phyloP scores from a whole-genome alignment of 305 asterid genomes.

The Solanum hybrid region DNA sequence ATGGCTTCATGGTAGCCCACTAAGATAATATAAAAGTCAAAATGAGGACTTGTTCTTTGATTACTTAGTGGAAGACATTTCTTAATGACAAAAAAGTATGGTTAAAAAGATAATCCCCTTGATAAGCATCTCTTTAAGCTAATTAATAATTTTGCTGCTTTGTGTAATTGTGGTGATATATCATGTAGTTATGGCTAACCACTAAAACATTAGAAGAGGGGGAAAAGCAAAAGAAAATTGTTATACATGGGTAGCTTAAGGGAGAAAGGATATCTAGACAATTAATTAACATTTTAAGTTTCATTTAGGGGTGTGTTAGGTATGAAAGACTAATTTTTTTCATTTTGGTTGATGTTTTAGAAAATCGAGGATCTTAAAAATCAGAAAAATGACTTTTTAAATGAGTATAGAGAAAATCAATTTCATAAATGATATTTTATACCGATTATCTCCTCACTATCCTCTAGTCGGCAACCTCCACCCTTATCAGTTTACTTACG shows the following conservation, averaged over 20 bases:
- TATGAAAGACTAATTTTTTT: not conserved
- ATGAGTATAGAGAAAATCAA: not conserved
- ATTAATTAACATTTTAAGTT: not conserved
- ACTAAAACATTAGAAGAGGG: not conserved
- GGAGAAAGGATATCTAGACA: not conserved
- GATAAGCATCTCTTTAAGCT: not conserved
- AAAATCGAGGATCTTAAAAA: not conserved
- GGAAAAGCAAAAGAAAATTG: not conserved
- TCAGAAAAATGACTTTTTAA: not conserved
- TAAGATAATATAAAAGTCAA: not conserved
- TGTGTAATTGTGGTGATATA: not conserved
- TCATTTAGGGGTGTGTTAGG: not conserved
- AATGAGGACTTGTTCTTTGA: not conserved
- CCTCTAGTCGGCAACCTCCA: not conserved
- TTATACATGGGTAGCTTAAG: not conserved
- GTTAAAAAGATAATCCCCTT: not conserved
- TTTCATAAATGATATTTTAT: not conserved
- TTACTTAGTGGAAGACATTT: not conserved
- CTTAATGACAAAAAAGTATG: not conserved
- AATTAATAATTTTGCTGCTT: not conserved
- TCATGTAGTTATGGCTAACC: not conserved
- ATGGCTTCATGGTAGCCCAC: not conserved
- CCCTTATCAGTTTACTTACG: not conserved
- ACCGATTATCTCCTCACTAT: not conserved
- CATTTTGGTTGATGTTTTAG: not conserved